A percentile compares a stretch with the other conserved stretches of the same genome.
phyloP scores from a whole-genome alignment of 345 rosid genomes.

The Anastatica hierochuntica region DNA sequence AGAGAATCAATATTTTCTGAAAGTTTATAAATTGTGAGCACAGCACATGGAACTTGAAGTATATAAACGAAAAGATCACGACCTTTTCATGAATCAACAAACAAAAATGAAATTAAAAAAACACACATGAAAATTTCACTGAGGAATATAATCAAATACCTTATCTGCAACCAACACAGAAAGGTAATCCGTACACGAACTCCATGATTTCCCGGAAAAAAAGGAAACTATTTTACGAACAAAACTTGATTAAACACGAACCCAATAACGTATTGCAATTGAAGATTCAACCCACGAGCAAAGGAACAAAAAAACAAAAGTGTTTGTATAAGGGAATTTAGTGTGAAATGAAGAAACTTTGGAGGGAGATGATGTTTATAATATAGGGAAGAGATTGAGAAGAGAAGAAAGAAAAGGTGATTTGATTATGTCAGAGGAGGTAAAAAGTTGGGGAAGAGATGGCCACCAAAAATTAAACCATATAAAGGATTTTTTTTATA shows the following conservation, averaged over 20 bases:
- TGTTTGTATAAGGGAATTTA: background rate
- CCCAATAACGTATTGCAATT: background rate
- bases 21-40: constrained; percentile 9
- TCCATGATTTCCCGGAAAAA: constrained; percentile 8
- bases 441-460: no score
- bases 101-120: constrained; percentile 1
- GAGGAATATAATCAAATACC: constrained; percentile 38
- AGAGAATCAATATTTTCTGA: constrained; percentile 9
- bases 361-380: constrained; percentile 11
- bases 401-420: no score
- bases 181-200: constrained; percentile 10
- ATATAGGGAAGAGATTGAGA: no score
- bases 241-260: background rate
- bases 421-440: no score
- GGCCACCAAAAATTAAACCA: no score
- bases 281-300: background rate
- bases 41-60: constrained; percentile 10
- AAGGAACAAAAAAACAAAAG: background rate
- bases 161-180: constrained; percentile 12
- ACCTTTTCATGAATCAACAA: constrained; percentile 14
- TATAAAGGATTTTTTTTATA: no score
- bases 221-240: background rate
- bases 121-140: constrained; percentile 29
- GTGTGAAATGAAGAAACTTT: background rate
- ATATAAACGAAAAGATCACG: constrained; percentile 15